These are phyloP conservation scores for Hypoxylon perforatum DNA, from an alignment of 495 filamentous ascomycete genomes.

Conservation along the genomic window DNA sequence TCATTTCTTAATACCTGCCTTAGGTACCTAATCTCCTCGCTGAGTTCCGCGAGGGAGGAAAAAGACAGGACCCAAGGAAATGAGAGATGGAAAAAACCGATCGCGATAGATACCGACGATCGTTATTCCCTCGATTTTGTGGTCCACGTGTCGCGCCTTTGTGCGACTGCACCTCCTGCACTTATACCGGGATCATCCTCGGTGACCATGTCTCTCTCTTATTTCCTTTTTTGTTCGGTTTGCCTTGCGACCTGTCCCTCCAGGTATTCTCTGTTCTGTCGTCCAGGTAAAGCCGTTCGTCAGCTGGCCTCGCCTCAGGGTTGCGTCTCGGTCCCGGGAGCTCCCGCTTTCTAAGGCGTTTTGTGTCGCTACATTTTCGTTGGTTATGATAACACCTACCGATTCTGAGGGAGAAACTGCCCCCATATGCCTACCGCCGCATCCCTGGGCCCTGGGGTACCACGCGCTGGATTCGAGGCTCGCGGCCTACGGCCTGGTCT, in stretches of 20 bases:
- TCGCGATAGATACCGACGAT: background rate
- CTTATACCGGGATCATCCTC: constrained; percentile 36
- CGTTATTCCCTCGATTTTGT: background rate
- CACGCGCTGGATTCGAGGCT: background rate
- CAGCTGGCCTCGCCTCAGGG: background rate
- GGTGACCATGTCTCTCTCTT: constrained; percentile 13
- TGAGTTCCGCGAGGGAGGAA: background rate
- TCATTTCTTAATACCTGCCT: constrained; percentile 1
- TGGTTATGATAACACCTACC: background rate
- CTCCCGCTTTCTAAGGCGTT: constrained; percentile 4
- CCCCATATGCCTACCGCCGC: background rate
- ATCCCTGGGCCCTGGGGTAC: background rate
- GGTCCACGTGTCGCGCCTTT: constrained; percentile 31
- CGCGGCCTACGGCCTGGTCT: background rate
- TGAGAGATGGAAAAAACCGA: background rate
- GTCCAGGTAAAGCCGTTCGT: no score
- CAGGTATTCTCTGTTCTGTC: background rate
- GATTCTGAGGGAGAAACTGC: background rate
- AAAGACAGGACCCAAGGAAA: background rate
- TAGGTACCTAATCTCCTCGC: background rate
- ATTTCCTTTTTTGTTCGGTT: background rate
- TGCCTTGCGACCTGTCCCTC: background rate
- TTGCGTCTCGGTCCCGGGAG: constrained; percentile 4
- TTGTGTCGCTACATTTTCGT: background rate
- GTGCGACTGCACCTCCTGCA: constrained; percentile 30